These are phyloP conservation scores for Trypanosoma melophagium DNA, from an alignment of 208 protist species.

Conservation along the genomic window DNA sequence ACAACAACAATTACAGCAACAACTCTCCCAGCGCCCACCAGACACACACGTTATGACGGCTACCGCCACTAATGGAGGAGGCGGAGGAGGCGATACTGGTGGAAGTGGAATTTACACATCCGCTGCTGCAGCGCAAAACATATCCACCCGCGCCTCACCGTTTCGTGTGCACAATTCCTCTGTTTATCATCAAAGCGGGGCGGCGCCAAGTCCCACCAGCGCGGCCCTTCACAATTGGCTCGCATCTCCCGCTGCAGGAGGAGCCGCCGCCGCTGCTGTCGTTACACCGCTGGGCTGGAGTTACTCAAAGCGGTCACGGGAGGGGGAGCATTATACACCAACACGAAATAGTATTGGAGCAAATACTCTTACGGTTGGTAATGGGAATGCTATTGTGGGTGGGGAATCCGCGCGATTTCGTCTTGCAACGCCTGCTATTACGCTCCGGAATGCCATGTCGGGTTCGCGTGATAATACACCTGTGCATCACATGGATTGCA, in stretches of 20 bases:
- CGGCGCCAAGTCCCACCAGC: constrained; percentile 10
- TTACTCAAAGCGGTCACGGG: constrained; percentile 39
- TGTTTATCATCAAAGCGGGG: constrained; percentile 3
- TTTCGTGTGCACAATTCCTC: not conserved
- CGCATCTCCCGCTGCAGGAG: constrained; percentile 7
- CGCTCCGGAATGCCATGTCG: constrained; percentile 27
- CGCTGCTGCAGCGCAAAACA: not conserved
- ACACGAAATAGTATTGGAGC: not conserved
- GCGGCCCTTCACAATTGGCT: constrained; percentile 6
- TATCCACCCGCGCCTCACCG: not conserved
- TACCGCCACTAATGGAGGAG: too few species aligned
- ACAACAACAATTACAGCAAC: constrained; percentile 22
- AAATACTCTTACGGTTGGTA: not conserved
- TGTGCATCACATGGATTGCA: constrained; percentile 18
- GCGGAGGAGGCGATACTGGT: not conserved
- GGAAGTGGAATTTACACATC: constrained; percentile 10
- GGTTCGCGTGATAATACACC: constrained; percentile 21
- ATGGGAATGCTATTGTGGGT: constrained; percentile 1
- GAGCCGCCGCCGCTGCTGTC: constrained; percentile 6
- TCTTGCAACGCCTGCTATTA: constrained; percentile 55
- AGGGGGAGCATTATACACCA: constrained; percentile 11
- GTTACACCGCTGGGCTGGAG: constrained; percentile 53
- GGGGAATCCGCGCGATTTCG: constrained; percentile 30
- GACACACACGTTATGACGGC: not conserved
- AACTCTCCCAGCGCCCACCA: constrained; percentile 10